These are phyloP conservation scores for Lathyrus oleraceus DNA, from an alignment of 306 rosid genomes.

Conservation along the genomic window DNA sequence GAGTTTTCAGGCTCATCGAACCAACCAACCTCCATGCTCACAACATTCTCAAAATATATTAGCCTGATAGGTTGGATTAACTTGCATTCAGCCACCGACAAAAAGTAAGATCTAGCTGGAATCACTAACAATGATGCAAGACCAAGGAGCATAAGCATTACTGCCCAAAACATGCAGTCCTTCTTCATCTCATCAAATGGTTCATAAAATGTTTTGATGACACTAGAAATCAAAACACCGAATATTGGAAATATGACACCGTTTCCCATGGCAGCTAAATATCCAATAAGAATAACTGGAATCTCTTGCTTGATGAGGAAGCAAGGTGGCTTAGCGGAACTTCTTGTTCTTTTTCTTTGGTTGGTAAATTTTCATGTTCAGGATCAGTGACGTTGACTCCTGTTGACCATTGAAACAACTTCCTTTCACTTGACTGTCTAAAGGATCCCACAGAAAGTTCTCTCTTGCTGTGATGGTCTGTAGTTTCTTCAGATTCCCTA, in stretches of 20 bases:
- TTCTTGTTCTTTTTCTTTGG: slow-evolving; percentile 38
- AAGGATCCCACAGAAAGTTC: slow-evolving; percentile 53
- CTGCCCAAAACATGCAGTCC: slow-evolving; percentile 72
- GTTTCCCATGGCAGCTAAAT: slow-evolving; percentile 52
- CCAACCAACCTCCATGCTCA: slow-evolving; percentile 82
- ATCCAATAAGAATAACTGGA: slow-evolving; percentile 63
- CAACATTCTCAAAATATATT: slow-evolving; percentile 70
- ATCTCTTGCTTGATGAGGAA: slow-evolving; percentile 88
- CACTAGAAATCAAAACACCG: slow-evolving; percentile 59
- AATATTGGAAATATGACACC: slow-evolving; percentile 70
- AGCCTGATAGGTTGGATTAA: slow-evolving; percentile 70
- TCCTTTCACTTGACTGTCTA: slow-evolving; percentile 61
- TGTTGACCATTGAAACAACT: slow-evolving; percentile 55
- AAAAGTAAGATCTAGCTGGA: slow-evolving; percentile 62
- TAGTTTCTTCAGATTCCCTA: slow-evolving; percentile 45
- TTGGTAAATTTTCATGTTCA: slow-evolving; percentile 33
- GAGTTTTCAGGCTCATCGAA: slow-evolving; percentile 83
- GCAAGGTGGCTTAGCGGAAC: slow-evolving; percentile 74
- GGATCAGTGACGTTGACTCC: slow-evolving; percentile 50
- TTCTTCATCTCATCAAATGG: slow-evolving; percentile 55
- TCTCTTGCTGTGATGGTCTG: slow-evolving; percentile 36
- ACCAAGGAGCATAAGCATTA: slow-evolving; percentile 62
- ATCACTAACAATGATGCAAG: slow-evolving; percentile 43
- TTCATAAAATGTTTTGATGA: slow-evolving; percentile 66
- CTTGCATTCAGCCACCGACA: slow-evolving; percentile 70